phyloP scores from a whole-genome alignment of 2,329 filamentous ascomycete species.

The Thielaviopsis euricoi region DNA sequence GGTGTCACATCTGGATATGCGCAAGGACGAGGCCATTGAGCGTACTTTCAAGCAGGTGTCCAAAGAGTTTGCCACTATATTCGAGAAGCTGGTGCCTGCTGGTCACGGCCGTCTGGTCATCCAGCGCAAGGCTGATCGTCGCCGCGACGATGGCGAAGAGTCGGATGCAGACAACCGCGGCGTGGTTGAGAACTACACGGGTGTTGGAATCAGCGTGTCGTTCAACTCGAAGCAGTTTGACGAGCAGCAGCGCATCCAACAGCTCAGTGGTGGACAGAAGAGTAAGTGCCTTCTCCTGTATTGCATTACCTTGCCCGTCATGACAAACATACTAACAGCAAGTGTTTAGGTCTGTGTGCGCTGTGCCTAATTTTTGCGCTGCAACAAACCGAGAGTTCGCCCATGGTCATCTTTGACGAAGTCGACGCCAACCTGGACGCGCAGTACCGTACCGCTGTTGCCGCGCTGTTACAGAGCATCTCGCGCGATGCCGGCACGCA shows the following conservation, averaged over 20 bases:
- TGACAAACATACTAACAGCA: slow-evolving; percentile 14
- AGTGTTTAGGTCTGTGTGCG: slow-evolving; percentile 62
- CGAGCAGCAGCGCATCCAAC: slow-evolving; percentile 94
- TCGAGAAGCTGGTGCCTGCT: slow-evolving; percentile 86
- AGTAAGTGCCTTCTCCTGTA: slow-evolving; percentile 46
- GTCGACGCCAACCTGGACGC: slow-evolving; percentile 97
- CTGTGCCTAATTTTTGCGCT: slow-evolving; percentile 99
- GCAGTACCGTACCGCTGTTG: slow-evolving; percentile 92
- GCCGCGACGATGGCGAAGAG: slow-evolving; percentile 39
- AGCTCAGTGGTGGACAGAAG: slow-evolving; percentile 94
- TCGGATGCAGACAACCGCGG: slow-evolving; percentile 53
- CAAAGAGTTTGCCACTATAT: slow-evolving; percentile 80
- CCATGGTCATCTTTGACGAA: slow-evolving; percentile 98
- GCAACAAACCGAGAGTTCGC: slow-evolving; percentile 89
- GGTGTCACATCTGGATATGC: slow-evolving; percentile 79
- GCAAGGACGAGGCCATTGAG: slow-evolving; percentile 96
- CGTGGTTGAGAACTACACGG: slow-evolving; percentile 84
- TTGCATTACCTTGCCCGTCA: not conserved
- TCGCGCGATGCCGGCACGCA: slow-evolving; percentile 51
- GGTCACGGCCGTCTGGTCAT: slow-evolving; percentile 86
- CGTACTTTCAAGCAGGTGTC: slow-evolving; percentile 97
- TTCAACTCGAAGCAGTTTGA: slow-evolving; percentile 95
- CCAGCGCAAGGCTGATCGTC: slow-evolving; percentile 69
- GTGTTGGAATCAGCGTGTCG: slow-evolving; percentile 90
- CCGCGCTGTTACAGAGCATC: slow-evolving; percentile 68